These are phyloP conservation scores for Yarrowia sp. DNA, from an alignment of 805 yeast genomes.

Conservation along the genomic window DNA sequence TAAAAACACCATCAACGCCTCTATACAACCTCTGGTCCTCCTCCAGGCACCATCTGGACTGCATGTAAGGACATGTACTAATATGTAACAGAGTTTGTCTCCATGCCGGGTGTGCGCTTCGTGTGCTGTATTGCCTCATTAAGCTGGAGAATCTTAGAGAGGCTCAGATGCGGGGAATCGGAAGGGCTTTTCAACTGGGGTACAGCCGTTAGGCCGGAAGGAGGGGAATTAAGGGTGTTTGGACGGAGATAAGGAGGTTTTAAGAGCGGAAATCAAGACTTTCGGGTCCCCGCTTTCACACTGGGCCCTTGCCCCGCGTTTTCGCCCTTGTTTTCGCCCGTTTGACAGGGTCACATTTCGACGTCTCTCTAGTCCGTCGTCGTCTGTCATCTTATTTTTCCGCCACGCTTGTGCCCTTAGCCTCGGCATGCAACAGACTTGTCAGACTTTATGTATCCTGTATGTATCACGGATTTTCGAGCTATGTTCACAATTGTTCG, in stretches of 20 bases:
- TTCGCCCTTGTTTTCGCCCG: not conserved
- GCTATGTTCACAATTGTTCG: constrained; percentile 38
- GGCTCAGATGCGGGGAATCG: constrained; percentile 38
- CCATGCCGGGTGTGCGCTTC: constrained; percentile 22
- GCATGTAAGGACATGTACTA: constrained; percentile 38
- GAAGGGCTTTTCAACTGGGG: constrained; percentile 27
- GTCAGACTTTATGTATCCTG: constrained; percentile 21
- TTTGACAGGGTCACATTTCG: too few species aligned
- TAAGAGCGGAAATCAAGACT: not conserved
- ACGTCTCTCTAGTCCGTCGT: too few species aligned
- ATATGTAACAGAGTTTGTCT: constrained; percentile 30
- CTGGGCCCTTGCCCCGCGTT: not conserved
- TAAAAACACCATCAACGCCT: too few species aligned
- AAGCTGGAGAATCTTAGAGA: constrained; percentile 8
- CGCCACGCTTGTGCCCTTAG: constrained; percentile 13
- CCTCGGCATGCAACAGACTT: constrained; percentile 31
- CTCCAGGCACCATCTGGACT: constrained; percentile 9
- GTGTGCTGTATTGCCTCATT: constrained; percentile 34
- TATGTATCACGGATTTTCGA: constrained; percentile 16
- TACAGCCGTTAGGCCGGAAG: constrained; percentile 37
- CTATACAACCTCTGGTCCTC: not conserved
- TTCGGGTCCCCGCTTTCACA: not conserved
- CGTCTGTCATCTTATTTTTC: constrained; percentile 1
- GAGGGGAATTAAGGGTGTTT: not conserved
- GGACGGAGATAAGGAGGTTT: not conserved